Evolutionary conservation across 2,329 filamentous ascomycete genomes (phyloP).

Genomic region (Alternaria sp.): DNA sequence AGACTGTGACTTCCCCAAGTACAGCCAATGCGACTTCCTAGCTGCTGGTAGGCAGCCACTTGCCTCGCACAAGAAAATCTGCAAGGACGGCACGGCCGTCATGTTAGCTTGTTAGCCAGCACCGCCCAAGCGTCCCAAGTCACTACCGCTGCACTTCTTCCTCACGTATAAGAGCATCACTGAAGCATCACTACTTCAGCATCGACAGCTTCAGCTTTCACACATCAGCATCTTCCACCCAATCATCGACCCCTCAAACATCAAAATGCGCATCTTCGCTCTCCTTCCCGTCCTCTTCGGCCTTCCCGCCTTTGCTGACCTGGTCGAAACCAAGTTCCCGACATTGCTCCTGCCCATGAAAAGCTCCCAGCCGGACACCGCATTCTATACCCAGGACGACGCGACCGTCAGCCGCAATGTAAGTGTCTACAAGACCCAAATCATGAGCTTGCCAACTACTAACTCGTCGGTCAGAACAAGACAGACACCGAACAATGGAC

Average conservation of each 20-base stretch:
- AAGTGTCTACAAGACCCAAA: not conserved
- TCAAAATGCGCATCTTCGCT: slow-evolving; percentile 31
- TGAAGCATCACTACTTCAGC: not conserved
- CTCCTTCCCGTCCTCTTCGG: slow-evolving; percentile 28
- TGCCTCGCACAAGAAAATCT: not conserved
- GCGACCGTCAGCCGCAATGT: slow-evolving; percentile 31
- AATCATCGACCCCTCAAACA: not conserved
- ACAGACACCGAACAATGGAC: slow-evolving; percentile 18
- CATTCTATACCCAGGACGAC: slow-evolving; percentile 30
- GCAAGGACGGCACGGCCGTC: not conserved
- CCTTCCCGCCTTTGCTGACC: slow-evolving; percentile 12
- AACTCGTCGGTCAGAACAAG: slow-evolving; percentile 12
- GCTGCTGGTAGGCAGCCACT: not conserved
- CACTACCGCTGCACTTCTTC: not conserved
- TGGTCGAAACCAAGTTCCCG: slow-evolving; percentile 33
- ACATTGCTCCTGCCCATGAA: slow-evolving; percentile 45
- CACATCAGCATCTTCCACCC: not conserved
- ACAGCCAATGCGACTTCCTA: not conserved
- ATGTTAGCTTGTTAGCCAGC: not conserved
- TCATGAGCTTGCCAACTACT: not conserved
- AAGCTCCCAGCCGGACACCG: slow-evolving; percentile 20
- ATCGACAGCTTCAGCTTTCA: not conserved
- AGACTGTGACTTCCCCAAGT: not conserved
- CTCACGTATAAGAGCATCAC: not conserved
- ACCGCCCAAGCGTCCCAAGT: not conserved